These are phyloP conservation scores for Aphanoascus verrucosus DNA, from an alignment of 2,329 filamentous ascomycete genomes.

Conservation along the genomic window DNA sequence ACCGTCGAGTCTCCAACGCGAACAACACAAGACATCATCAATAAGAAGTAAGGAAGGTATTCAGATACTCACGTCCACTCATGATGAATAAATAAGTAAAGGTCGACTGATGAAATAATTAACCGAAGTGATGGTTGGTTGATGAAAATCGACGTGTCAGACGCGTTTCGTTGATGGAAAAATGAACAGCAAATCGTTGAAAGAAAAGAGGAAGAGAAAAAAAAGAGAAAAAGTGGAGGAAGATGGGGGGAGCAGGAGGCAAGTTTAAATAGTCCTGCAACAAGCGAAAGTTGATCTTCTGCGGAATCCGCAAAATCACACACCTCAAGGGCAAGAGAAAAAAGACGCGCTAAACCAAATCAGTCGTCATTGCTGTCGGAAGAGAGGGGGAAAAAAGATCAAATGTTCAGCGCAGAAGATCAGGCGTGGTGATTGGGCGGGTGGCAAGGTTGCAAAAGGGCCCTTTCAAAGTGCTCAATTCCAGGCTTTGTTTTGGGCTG, in stretches of 20 bases:
- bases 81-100: conserved; percentile 35
- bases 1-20: conserved; percentile 15
- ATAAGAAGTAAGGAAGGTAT: conserved; percentile 10
- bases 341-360: conserved; percentile 14
- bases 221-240: conserved; percentile 14
- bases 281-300: conserved; percentile 1
- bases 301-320: conserved; percentile 17
- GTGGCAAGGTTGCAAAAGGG: conserved; percentile 20
- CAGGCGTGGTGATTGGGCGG: conserved; percentile 7
- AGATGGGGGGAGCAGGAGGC: conserved; percentile 1
- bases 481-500: conserved; percentile 21
- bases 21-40: not conserved
- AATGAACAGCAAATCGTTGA: conserved; percentile 16
- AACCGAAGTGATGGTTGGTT: not conserved
- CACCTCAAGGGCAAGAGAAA: conserved; percentile 8
- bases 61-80: conserved; percentile 47
- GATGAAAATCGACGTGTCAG: not conserved
- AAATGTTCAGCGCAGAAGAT: not conserved
- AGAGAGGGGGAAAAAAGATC: conserved; percentile 15
- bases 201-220: conserved; percentile 15
- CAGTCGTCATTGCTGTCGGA: not conserved
- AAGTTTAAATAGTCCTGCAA: conserved; percentile 16
- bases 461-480: conserved; percentile 34
- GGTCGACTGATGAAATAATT: conserved; percentile 16
- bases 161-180: conserved; percentile 12